phyloP scores from a whole-genome alignment of 2,329 filamentous ascomycete genomes.

The Colletotrichum liaoningense region DNA sequence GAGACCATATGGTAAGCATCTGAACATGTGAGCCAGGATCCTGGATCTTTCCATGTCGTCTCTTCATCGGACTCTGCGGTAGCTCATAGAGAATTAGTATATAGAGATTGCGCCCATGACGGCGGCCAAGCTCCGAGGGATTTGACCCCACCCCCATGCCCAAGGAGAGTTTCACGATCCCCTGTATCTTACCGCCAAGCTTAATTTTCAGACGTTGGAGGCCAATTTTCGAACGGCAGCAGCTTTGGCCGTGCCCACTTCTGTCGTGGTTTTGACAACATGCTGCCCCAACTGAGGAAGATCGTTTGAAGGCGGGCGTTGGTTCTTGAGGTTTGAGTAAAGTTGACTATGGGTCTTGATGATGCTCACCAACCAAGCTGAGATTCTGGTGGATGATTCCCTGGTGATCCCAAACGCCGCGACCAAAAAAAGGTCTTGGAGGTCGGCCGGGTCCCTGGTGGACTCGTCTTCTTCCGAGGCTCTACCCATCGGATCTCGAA shows the following conservation, averaged over 20 bases:
- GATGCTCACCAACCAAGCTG: neutral
- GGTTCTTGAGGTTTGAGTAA: neutral
- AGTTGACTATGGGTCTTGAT: neutral
- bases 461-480: neutral
- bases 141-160: slow-evolving; percentile 2
- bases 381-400: slow-evolving; percentile 20
- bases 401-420: slow-evolving; percentile 26
- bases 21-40: neutral
- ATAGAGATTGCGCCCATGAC: neutral
- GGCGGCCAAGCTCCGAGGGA: slow-evolving; percentile 25
- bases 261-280: neutral
- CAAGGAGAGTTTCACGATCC: slow-evolving; percentile 33
- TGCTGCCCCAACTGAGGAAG: neutral
- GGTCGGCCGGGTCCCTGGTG: neutral
- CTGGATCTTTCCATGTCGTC: neutral
- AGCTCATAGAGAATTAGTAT: neutral
- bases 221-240: slow-evolving; percentile 18
- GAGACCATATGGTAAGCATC: neutral
- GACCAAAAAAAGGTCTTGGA: neutral
- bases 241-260: slow-evolving; percentile 24
- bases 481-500: neutral
- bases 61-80: neutral
- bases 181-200: slow-evolving; percentile 34
- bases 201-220: slow-evolving; percentile 29
- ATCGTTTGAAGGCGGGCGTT: neutral